These are phyloP conservation scores for Rhodotorula sp. DNA, from an alignment of 1,284 basidiomycete species.

Conservation along the genomic window DNA sequence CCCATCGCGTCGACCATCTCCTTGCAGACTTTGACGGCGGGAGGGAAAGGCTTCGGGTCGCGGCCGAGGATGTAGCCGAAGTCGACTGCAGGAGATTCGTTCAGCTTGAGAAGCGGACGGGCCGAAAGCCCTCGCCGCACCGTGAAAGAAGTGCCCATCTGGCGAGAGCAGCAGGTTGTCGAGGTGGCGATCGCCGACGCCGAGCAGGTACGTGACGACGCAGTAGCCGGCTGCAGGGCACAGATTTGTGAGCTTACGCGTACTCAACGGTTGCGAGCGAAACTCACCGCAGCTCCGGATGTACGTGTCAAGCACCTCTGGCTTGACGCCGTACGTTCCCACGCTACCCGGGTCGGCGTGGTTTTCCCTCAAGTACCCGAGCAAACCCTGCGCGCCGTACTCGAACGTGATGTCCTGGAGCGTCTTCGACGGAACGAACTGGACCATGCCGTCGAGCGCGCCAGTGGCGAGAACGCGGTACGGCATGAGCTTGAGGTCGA, in stretches of 20 bases:
- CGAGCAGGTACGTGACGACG: constrained; percentile 93
- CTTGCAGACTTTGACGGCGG: constrained; percentile 96
- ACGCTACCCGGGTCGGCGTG: constrained; percentile 89
- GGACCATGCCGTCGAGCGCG: constrained; percentile 88
- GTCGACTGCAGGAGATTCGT: constrained; percentile 63
- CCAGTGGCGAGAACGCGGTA: constrained; percentile 95
- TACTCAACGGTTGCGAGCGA: not conserved
- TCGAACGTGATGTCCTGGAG: constrained; percentile 91
- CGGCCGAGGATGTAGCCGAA: constrained; percentile 98
- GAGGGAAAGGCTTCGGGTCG: constrained; percentile 97
- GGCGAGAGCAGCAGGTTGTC: constrained; percentile 92
- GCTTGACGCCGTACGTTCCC: constrained; percentile 87
- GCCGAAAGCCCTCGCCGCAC: constrained; percentile 25
- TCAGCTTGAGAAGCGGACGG: not conserved
- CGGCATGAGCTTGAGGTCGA: constrained; percentile 87
- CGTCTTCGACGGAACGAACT: constrained; percentile 93
- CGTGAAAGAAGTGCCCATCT: constrained; percentile 67
- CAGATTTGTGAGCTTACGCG: not conserved
- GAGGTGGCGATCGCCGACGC: constrained; percentile 94
- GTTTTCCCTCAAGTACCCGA: constrained; percentile 79
- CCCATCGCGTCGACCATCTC: constrained; percentile 99
- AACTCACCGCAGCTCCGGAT: constrained; percentile 92
- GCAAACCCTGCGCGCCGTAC: constrained; percentile 68
- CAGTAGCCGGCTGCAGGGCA: constrained; percentile 81
- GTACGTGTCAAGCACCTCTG: constrained; percentile 90